Conservation (phyloP, 805 yeast genomes). For the Hanseniaspora lachancei region DNA sequence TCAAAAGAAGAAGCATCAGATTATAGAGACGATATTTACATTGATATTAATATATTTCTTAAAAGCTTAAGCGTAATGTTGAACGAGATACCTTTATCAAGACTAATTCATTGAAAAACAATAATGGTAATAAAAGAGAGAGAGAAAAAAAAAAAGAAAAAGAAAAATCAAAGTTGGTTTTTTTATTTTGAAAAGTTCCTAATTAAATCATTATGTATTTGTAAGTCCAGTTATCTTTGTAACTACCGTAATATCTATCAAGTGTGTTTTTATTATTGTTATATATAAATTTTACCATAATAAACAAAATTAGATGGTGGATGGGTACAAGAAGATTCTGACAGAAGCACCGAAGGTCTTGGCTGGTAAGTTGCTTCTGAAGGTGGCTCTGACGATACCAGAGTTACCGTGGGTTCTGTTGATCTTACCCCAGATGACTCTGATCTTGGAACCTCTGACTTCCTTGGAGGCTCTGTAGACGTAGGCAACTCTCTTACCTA, state of each 20-base stretch:
- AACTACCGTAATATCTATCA: not conserved
- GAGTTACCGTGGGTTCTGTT: constrained; percentile 98
- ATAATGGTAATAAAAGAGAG: no score
- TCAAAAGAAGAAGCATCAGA: constrained; percentile 49
- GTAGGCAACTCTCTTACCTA: constrained; percentile 98
- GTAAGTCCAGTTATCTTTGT: not conserved
- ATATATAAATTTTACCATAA: not conserved
- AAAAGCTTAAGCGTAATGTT: not conserved
- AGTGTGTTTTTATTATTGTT: not conserved
- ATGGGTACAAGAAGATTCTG: constrained; percentile 99
- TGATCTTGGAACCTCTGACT: constrained; percentile 95
- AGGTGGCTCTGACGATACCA: constrained; percentile 97
- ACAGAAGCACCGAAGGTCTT: constrained; percentile 99
- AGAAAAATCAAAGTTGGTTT: not conserved
- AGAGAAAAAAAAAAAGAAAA: not conserved
- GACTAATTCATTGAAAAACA: no score
- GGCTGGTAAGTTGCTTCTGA: constrained; percentile 98
- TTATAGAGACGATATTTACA: not conserved
- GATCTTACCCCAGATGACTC: constrained; percentile 99
- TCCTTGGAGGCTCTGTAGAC: constrained; percentile 98
- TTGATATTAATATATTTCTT: not conserved
- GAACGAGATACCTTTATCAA: no score
- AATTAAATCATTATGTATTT: constrained; percentile 1
- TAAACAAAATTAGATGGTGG: constrained; percentile 69
- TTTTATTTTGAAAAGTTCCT: not conserved